Evolutionary conservation across 306 rosid genomes (phyloP).

Genomic region (Quercus parvula): DNA sequence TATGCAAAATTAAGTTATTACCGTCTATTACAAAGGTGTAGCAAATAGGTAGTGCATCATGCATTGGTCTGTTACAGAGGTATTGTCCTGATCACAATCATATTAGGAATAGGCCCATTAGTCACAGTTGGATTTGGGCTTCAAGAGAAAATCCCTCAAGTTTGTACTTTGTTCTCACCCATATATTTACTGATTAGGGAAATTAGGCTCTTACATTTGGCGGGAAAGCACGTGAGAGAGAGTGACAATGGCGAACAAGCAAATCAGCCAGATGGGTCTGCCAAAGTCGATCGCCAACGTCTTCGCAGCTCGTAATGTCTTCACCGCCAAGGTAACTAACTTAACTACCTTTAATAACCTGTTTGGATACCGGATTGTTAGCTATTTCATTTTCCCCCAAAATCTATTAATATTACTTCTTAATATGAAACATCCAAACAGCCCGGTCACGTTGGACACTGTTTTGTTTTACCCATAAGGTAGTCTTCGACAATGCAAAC

Average conservation of each 20-base stretch:
- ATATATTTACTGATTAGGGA: not conserved
- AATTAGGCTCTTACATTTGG: conserved; percentile 17
- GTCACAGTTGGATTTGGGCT: too few species aligned
- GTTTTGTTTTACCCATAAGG: too few species aligned
- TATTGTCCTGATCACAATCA: too few species aligned
- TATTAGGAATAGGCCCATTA: too few species aligned
- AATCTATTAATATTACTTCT: too few species aligned
- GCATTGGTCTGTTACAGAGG: too few species aligned
- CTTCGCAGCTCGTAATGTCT: conserved; percentile 77
- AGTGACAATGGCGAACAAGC: conserved; percentile 62
- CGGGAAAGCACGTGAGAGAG: conserved; percentile 24
- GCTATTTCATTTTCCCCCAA: not conserved
- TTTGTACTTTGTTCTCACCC: not conserved
- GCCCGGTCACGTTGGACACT: too few species aligned
- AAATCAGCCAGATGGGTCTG: conserved; percentile 67
- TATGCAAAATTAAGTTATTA: too few species aligned
- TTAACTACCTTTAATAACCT: not conserved
- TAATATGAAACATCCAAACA: too few species aligned
- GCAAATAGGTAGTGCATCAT: too few species aligned
- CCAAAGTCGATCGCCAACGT: conserved; percentile 63
- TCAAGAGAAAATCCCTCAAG: not conserved
- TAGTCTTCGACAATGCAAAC: too few species aligned
- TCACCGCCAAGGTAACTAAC: conserved; percentile 66
- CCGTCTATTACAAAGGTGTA: accelerated
- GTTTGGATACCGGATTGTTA: too few species aligned